Evolutionary conservation across 2,329 filamentous ascomycete species (phyloP), one percentile per base, ranked within the genome.

Genomic region (Chrysoporthe cubensis): DNA sequence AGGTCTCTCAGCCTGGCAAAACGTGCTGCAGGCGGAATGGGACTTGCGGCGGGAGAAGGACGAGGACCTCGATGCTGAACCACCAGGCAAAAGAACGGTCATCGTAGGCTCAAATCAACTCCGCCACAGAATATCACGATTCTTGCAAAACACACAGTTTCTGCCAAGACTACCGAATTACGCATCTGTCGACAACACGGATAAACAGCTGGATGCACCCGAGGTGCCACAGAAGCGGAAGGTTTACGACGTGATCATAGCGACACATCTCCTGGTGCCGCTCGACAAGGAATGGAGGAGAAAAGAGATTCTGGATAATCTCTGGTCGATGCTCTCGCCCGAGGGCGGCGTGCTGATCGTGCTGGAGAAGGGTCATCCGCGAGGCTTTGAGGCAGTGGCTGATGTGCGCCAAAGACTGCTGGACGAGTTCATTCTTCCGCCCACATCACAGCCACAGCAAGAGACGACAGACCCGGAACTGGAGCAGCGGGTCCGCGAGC

Each of bases 121-220:
- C 40, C 88, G 94, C 21, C 84, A 91, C 66, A 90, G 94, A 43
- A 84, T 93, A 34, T 93, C 93, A 71, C 84, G 83, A 21, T 87
- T 98, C 71, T 82, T 99, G 14, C 86, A 96, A 48, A 91, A 97
- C 76, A 98, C 96, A 0, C 96, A 92, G 0, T 97, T 99, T 75
- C 84, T 99, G 8, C 94, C 95, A 8, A 89, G 94, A 4, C 81
- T 98, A n/a, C 96, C 96, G 0, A 93, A 98, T 74, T 94, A 95
- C 71, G 79, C 93, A 37, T 86, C 87, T 1, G 82, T 85, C 32
- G 82, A 89, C 67, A 87, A 87, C 61, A 83, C 85, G 11, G 84
- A 87, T 21, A 81, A 82, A 67, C 84, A 86, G 46, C 76, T 92
- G 5, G 87, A 92, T 66, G 86, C 87, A 26, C 83, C 85, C 26